Evolutionary conservation across 2,329 filamentous ascomycete species (phyloP), one percentile per base, ranked within the genome.

Genomic region (Didymella glomerata): DNA sequence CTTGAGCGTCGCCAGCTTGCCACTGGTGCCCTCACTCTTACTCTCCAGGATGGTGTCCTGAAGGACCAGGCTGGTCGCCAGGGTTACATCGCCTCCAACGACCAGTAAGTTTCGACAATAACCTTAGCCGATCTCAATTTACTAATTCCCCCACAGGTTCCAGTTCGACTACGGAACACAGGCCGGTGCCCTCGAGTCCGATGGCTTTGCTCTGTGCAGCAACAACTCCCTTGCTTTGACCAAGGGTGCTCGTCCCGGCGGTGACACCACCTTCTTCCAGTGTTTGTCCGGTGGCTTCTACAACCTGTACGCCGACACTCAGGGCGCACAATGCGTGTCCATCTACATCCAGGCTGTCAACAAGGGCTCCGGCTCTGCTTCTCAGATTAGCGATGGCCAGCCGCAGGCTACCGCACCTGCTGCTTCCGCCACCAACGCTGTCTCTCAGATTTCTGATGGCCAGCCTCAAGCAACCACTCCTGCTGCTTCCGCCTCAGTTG

Each of bases 31-130:
- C 83, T 95, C 18, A 84, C 85, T 18, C 74, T 92, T 59, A 85
- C 79, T 11, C 85, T 96, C 44, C 67, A 80, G 28, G 80, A 88
- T 56, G 88, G 90, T 61, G 75, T 88, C 38, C 82, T 94, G 57
- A 86, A 78, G 36, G 92, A 96, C 66, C 78, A 83, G 40, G 75
- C 87, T 62, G 83, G 82, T 48, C 89, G 92, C 62, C 91, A 84
- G 38, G 92, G 90, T 5, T 93, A 93, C 79, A 91, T 96, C 68
- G 91, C 90, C 14, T 80, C 85, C 76, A 95, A 94, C 84, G 86
- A 84, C 76, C 92, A 96, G 79, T 76, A 63, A 50, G 72, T 60
- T 28, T 25, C 27, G 22, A 11, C 22, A 36, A 5, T 4, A 7
- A 2, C n/a, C n/a, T 2, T 11, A 24, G 2, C 18, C 2, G 27